phyloP scores from a whole-genome alignment of 768 basidiomycete species.

The Pleurotus tuber-regium region DNA sequence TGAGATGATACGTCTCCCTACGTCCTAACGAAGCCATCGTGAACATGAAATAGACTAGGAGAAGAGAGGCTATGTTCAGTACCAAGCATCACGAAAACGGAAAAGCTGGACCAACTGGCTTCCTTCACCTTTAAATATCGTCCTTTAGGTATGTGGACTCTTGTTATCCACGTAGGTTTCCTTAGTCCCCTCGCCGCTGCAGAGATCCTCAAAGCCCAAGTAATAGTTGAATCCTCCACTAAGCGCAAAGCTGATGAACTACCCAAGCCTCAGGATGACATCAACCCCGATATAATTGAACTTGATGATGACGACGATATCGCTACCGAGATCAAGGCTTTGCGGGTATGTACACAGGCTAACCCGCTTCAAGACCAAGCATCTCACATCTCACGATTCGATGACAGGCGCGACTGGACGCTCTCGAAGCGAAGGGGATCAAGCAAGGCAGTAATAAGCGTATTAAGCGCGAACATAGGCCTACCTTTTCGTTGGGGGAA shows the following conservation, averaged over 20 bases:
- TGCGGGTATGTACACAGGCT: neutral
- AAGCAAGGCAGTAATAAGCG: constrained; percentile 17
- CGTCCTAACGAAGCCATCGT: neutral
- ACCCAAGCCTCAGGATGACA: neutral
- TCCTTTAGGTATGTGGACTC: constrained; percentile 13
- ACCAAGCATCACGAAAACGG: neutral
- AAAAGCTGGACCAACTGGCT: neutral
- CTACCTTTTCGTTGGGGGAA: constrained; percentile 13
- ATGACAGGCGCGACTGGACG: neutral
- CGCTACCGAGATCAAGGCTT: neutral
- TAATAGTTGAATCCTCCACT: constrained; percentile 8
- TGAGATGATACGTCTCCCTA: constrained; percentile 4
- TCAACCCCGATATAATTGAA: neutral
- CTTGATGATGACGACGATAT: neutral
- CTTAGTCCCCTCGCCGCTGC: neutral
- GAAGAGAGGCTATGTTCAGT: neutral
- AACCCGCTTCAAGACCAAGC: neutral
- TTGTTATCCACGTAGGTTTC: neutral
- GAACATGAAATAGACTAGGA: constrained; percentile 14
- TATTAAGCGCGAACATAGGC: constrained; percentile 13
- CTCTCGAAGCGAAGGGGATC: constrained; percentile 11
- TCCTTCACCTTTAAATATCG: constrained; percentile 18
- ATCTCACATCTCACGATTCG: neutral
- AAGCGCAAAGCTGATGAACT: neutral
- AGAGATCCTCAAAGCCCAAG: constrained; percentile 17